Evolutionary conservation across 2,329 filamentous ascomycete genomes (phyloP).

Genomic region (Ophiostoma populinum): DNA sequence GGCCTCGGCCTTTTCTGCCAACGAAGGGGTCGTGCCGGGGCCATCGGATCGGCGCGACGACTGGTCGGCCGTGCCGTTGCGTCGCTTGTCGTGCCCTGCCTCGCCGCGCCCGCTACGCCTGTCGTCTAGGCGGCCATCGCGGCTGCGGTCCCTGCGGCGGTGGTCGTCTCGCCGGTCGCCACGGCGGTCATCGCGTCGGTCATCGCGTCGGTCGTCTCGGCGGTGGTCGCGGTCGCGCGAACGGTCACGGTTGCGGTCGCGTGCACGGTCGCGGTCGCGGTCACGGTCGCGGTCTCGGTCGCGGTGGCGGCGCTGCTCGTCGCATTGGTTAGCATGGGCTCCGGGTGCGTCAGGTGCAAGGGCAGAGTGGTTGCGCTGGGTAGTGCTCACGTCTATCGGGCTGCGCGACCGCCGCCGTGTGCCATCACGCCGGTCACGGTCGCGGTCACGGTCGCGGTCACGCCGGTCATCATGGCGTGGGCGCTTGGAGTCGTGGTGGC

Average conservation of each 20-base stretch:
- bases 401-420: slow-evolving; percentile 43
- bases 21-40: no score
- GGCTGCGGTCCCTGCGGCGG: slow-evolving; percentile 47
- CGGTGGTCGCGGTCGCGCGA: slow-evolving; percentile 18
- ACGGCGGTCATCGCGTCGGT: slow-evolving; percentile 44
- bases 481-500: slow-evolving; percentile 57
- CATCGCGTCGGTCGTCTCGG: slow-evolving; percentile 11
- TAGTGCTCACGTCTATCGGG: slow-evolving; percentile 37
- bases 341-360: slow-evolving; percentile 3
- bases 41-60: not conserved
- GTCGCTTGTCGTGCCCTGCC: slow-evolving; percentile 40
- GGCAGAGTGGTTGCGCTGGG: slow-evolving; percentile 1
- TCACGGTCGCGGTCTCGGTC: slow-evolving; percentile 32
- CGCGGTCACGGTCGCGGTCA: slow-evolving; percentile 26
- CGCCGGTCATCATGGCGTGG: slow-evolving; percentile 45
- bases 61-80: slow-evolving; percentile 48
- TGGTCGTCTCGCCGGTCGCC: slow-evolving; percentile 25
- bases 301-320: slow-evolving; percentile 38
- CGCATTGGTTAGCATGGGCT: slow-evolving; percentile 22
- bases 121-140: slow-evolving; percentile 31
- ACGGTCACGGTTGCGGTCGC: slow-evolving; percentile 35
- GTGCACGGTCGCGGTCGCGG: slow-evolving; percentile 31
- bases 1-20: slow-evolving; percentile 46
- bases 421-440: slow-evolving; percentile 33
- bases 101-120: slow-evolving; percentile 46